These are phyloP conservation scores for Hordeum pubiflorum DNA, from an alignment of 202 grass and related monocot genomes.

Conservation along the genomic window DNA sequence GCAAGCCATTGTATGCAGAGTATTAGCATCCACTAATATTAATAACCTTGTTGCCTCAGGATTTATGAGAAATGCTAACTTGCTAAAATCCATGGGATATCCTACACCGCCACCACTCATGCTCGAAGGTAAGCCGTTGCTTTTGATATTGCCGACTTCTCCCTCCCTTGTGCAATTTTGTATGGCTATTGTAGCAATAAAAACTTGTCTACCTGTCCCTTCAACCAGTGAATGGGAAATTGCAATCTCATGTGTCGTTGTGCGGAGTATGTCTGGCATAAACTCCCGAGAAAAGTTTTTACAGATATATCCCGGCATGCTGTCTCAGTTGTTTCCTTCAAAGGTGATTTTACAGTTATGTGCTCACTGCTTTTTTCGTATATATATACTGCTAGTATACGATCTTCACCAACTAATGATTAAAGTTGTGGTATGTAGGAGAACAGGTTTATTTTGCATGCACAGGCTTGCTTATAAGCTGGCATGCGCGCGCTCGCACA, in stretches of 20 bases:
- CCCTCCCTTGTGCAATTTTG: too few species aligned
- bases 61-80: background rate
- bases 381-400: too few species aligned
- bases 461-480: slow-evolving; percentile 26
- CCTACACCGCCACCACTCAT: background rate
- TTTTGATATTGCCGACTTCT: background rate
- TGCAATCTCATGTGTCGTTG: background rate
- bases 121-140: background rate
- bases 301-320: background rate
- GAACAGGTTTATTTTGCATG: slow-evolving; percentile 9
- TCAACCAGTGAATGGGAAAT: background rate
- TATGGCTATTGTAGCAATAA: too few species aligned
- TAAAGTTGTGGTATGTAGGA: background rate
- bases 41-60: too few species aligned
- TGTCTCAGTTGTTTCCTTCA: slow-evolving; percentile 15
- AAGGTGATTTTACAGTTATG: background rate
- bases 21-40: too few species aligned
- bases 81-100: background rate
- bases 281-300: background rate
- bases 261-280: background rate
- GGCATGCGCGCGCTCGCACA: background rate
- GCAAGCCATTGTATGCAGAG: too few species aligned
- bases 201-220: too few species aligned
- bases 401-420: background rate
- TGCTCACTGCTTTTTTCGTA: background rate